Evolutionary conservation across 78 protist species (phyloP).

Genomic region (Protostelium mycophagum): DNA sequence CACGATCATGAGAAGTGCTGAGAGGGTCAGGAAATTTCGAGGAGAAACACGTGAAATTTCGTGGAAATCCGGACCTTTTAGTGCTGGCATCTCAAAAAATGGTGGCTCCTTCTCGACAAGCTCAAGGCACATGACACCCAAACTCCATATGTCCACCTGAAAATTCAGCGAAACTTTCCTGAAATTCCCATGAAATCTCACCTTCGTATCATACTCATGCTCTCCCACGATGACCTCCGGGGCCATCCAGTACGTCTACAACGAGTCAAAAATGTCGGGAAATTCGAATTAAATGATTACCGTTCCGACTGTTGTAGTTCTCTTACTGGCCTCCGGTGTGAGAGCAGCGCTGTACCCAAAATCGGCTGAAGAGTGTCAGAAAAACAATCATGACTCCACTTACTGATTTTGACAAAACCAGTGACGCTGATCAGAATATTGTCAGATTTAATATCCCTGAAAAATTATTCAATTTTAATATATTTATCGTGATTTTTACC

Average conservation of each 20-base stretch:
- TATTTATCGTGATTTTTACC: slow-evolving; percentile 27
- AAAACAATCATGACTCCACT: not conserved
- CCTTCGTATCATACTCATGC: not conserved
- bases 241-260: slow-evolving; percentile 1
- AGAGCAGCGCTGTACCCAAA: slow-evolving; percentile 79
- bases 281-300: too few relatives aligned
- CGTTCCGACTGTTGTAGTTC: slow-evolving; percentile 66
- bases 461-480: not conserved
- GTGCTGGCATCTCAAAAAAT: not conserved
- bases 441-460: not conserved
- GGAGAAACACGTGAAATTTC: not conserved
- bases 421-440: not conserved
- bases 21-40: not conserved
- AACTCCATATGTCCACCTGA: not conserved
- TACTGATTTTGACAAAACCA: not conserved
- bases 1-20: not conserved
- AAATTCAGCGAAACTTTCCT: too few relatives aligned
- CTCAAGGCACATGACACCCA: not conserved
- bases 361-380: slow-evolving; percentile 43
- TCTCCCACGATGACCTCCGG: slow-evolving; percentile 4
- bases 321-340: slow-evolving; percentile 41
- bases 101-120: not conserved
- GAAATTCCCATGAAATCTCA: too few relatives aligned
- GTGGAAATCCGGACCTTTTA: not conserved
- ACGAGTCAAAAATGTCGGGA: too few relatives aligned